phyloP scores from a whole-genome alignment of 768 basidiomycete genomes.

The Tremella yokohamensis region DNA sequence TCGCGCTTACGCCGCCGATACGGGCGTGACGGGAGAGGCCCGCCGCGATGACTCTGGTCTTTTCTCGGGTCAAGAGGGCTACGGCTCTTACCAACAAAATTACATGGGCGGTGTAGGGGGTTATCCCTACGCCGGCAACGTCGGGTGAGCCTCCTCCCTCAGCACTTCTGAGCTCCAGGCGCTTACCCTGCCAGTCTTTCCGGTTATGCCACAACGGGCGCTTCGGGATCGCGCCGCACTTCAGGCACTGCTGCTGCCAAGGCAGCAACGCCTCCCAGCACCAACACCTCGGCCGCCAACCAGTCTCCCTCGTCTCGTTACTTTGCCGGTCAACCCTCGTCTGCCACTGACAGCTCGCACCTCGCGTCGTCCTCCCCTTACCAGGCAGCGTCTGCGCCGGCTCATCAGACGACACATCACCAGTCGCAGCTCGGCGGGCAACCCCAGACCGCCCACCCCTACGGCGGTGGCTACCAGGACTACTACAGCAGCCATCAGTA shows the following conservation, averaged over 20 bases:
- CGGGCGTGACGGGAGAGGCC: not conserved
- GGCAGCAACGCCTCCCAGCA: slow-evolving; percentile 5
- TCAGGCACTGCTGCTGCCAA: slow-evolving; percentile 13
- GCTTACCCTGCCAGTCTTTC: not conserved
- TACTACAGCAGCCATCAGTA: slow-evolving; percentile 17
- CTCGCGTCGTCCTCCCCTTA: slow-evolving; percentile 4
- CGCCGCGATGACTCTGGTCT: slow-evolving; percentile 12
- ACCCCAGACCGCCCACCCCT: slow-evolving; percentile 25
- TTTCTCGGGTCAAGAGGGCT: slow-evolving; percentile 11
- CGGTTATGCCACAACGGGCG: slow-evolving; percentile 8
- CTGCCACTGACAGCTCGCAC: slow-evolving; percentile 12
- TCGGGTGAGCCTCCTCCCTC: not conserved
- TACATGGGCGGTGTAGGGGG: not conserved
- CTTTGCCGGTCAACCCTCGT: slow-evolving; percentile 15
- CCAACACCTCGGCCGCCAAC: not conserved
- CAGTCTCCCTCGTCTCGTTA: slow-evolving; percentile 2
- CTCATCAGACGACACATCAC: slow-evolving; percentile 17
- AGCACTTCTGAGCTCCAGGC: not conserved
- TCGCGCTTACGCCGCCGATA: slow-evolving; percentile 12
- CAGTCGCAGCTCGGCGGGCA: not conserved
- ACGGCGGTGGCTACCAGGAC: slow-evolving; percentile 15
- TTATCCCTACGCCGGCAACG: slow-evolving; percentile 8
- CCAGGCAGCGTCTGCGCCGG: slow-evolving; percentile 26
- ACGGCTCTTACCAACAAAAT: not conserved
- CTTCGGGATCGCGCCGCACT: slow-evolving; percentile 9